These are phyloP conservation scores for Penicillium sclerotiorum DNA, from an alignment of 2,329 filamentous ascomycete species.

Conservation along the genomic window DNA sequence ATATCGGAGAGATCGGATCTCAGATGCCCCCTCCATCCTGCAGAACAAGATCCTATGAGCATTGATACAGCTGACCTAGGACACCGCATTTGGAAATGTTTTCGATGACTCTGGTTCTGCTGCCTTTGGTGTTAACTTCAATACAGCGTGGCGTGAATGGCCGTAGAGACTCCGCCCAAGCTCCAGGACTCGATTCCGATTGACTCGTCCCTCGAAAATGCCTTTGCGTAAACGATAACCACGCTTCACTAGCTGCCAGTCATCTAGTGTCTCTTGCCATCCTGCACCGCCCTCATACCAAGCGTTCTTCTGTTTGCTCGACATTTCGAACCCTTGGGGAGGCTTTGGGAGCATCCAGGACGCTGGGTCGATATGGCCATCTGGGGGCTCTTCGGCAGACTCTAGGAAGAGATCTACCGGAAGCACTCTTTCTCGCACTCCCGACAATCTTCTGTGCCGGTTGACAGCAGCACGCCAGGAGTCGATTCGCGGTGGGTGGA, in stretches of 20 bases:
- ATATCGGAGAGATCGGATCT: slow-evolving; percentile 15
- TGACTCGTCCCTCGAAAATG: slow-evolving; percentile 39
- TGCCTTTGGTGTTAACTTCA: slow-evolving; percentile 12
- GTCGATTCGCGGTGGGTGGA: slow-evolving; percentile 35
- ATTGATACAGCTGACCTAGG: no score
- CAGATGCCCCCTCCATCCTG: no score
- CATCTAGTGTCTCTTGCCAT: slow-evolving; percentile 43
- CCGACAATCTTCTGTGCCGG: slow-evolving; percentile 32
- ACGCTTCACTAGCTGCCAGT: slow-evolving; percentile 41
- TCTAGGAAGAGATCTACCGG: slow-evolving; percentile 36
- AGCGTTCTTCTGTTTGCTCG: slow-evolving; percentile 37
- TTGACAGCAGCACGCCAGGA: slow-evolving; percentile 46
- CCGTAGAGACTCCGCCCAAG: slow-evolving; percentile 25
- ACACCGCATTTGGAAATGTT: no score
- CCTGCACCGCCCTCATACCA: slow-evolving; percentile 45
- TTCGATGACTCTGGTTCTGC: no score
- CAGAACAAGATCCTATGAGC: no score
- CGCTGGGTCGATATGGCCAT: slow-evolving; percentile 43
- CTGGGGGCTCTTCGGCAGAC: slow-evolving; percentile 42
- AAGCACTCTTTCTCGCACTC: slow-evolving; percentile 32
- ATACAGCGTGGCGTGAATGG: slow-evolving; percentile 20
- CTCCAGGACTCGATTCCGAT: slow-evolving; percentile 36
- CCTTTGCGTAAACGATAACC: slow-evolving; percentile 42
- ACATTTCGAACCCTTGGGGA: slow-evolving; percentile 41
- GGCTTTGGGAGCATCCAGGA: slow-evolving; percentile 46